Evolutionary conservation across 2,329 filamentous ascomycete species (phyloP).

Genomic region (Delphinella strobiligena): DNA sequence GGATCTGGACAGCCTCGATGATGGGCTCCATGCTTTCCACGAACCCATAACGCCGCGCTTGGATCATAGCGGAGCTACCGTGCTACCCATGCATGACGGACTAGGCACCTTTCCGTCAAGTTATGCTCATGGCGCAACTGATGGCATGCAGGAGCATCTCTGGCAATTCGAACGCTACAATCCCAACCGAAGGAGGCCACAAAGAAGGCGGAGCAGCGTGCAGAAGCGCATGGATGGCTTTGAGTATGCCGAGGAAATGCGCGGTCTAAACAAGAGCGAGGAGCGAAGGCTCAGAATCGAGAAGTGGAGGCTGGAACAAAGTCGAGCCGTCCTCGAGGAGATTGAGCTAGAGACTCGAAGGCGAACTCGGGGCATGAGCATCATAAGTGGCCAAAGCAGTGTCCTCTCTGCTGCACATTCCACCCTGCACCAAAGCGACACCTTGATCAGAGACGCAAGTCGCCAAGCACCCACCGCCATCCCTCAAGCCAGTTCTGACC

Average conservation of each 20-base stretch:
- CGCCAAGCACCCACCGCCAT: no score
- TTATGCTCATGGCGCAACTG: constrained; percentile 38
- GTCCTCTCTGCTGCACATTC: not conserved
- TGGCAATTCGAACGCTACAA: constrained; percentile 86
- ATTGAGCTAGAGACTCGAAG: constrained; percentile 71
- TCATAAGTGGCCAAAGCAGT: constrained; percentile 33
- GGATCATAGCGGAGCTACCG: constrained; percentile 48
- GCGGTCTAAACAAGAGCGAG: constrained; percentile 47
- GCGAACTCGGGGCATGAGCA: constrained; percentile 49
- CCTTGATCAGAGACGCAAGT: no score
- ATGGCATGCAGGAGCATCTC: constrained; percentile 63
- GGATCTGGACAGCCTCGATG: constrained; percentile 87
- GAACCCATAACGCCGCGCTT: constrained; percentile 37
- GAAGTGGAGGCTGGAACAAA: constrained; percentile 85
- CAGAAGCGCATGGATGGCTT: constrained; percentile 45
- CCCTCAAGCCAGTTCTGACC: not conserved
- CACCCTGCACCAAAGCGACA: not conserved
- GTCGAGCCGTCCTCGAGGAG: constrained; percentile 70
- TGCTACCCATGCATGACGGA: constrained; percentile 87
- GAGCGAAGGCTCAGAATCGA: constrained; percentile 80
- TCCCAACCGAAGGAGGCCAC: constrained; percentile 49
- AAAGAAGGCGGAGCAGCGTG: constrained; percentile 43
- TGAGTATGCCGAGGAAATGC: constrained; percentile 34
- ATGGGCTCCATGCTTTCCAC: constrained; percentile 79
- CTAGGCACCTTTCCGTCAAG: constrained; percentile 62